Base-by-base conservation (phyloP, 495 filamentous ascomycete genomes). In the Talaromyces wortmannii region DNA sequence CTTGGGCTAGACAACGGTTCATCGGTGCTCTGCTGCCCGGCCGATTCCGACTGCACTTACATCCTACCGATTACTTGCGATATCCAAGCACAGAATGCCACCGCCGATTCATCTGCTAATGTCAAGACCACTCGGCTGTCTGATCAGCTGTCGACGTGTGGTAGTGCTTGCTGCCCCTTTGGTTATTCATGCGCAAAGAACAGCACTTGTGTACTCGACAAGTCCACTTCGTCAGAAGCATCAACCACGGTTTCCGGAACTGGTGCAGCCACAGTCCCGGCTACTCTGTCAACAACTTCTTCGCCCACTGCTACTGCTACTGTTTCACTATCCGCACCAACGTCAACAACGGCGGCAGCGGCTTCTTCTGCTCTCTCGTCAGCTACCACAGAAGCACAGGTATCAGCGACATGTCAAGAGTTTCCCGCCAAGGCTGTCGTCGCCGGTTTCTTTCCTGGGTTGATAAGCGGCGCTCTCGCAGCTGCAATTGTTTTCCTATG, bases 1-100 rank as follows among this genome's bases (percentile, higher is more conserved):
- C 65, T 85, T 42, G 60, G 74, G 31, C 72, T 94, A 32, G 88
- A 90, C 55, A 78, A 70, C 45, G 76, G 72, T 32, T 88, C 80
- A 11, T 87, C 89, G 0, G 77, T 84, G 4, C 76, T 95, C 16
- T 96, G 91, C 74, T 96, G 91, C 66, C 89, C 89, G 7, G 54
- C 68, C 3, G 83, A 81, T 2, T 55, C 61, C 11, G 73, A 76
- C 60, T 96, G 91, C 70, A 55, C 69, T 31, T 78, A 69, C 42
- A 91, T 96, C 56, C 57, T 76, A 57, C 76, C 89, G 6, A 85
- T 95, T 50, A 76, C 76, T 31, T 96, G 91, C 73, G 81, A 91
- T 56, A 67, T 88, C 48, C 63, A 69, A 16, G 70, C 77, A 16
- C 87, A 91, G 60, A 82, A 96, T 63, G 75, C 82, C 8, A 81